Conservation (phyloP, 2,329 filamentous ascomycete genomes). For the Cladophialophora exuberans region DNA sequence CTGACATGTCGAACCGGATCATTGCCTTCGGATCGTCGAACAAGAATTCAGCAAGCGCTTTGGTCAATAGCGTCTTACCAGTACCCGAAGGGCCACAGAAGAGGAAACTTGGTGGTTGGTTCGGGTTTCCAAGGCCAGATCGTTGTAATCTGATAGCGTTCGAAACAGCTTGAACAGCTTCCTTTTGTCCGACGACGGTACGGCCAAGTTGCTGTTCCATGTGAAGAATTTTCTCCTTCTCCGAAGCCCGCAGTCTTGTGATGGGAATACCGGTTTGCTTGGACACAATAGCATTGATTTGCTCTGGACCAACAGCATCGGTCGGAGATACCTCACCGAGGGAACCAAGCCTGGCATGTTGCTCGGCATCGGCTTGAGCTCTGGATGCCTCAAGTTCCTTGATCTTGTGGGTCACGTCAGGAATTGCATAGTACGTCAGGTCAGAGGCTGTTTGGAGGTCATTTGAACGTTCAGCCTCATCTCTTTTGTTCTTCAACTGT, state of each 20-base stretch:
- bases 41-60: conserved; percentile 94
- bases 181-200: conserved; percentile 89
- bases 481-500: conserved; percentile 84
- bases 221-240: conserved; percentile 97
- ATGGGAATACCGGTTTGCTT: conserved; percentile 99
- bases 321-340: conserved; percentile 76
- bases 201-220: conserved; percentile 89
- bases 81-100: conserved; percentile 99
- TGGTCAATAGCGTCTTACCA: conserved; percentile 95
- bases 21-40: conserved; percentile 97
- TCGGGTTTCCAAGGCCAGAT: conserved; percentile 92
- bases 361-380: conserved; percentile 72
- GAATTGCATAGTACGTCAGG: conserved; percentile 95
- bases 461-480: conserved; percentile 85
- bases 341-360: conserved; percentile 58
- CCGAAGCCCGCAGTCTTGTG: conserved; percentile 87
- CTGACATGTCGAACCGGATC: conserved; percentile 99
- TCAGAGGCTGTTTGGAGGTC: conserved; percentile 89
- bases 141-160: conserved; percentile 95
- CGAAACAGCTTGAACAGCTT: conserved; percentile 89
- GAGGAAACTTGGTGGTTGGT: conserved; percentile 95
- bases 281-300: conserved; percentile 98
- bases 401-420: conserved; percentile 83
- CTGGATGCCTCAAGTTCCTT: conserved; percentile 80
- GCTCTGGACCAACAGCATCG: conserved; percentile 91